Evolutionary conservation across 805 yeast genomes (phyloP).

Genomic region (Wickerhamia fluorescens): DNA sequence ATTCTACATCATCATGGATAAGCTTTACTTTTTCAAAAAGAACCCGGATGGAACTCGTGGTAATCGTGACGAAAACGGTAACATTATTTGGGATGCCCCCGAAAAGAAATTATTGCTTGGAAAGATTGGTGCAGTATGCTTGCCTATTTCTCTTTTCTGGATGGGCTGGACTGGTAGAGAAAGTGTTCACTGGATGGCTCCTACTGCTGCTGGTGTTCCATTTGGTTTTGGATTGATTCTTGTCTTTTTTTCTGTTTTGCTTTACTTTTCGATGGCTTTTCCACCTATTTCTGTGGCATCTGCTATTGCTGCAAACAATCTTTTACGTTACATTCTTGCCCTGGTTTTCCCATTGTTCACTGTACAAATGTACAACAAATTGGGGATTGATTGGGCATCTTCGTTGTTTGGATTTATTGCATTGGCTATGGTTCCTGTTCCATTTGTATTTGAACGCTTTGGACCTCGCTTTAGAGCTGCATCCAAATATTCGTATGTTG

Average conservation of each 20-base stretch:
- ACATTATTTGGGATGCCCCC: slow-evolving; percentile 48
- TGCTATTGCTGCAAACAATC: slow-evolving; percentile 84
- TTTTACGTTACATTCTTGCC: slow-evolving; percentile 67
- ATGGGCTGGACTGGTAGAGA: slow-evolving; percentile 67
- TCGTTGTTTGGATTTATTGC: slow-evolving; percentile 60
- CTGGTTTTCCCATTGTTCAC: slow-evolving; percentile 82
- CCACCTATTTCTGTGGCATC: slow-evolving; percentile 77
- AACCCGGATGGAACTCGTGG: slow-evolving; percentile 58
- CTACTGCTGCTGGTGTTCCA: slow-evolving; percentile 69
- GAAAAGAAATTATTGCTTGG: slow-evolving; percentile 55
- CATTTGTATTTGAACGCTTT: slow-evolving; percentile 56
- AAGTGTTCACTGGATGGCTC: slow-evolving; percentile 68
- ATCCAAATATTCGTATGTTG: slow-evolving; percentile 57
- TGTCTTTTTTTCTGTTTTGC: slow-evolving; percentile 62
- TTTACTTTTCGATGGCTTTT: slow-evolving; percentile 63
- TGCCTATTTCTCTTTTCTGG: slow-evolving; percentile 73
- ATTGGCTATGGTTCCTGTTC: slow-evolving; percentile 65
- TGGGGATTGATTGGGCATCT: slow-evolving; percentile 77
- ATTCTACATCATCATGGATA: slow-evolving; percentile 45
- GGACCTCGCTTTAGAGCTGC: slow-evolving; percentile 51
- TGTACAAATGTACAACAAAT: slow-evolving; percentile 68
- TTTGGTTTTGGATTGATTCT: slow-evolving; percentile 70
- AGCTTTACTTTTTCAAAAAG: slow-evolving; percentile 42
- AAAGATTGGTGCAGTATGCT: slow-evolving; percentile 57
- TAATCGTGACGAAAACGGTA: slow-evolving; percentile 50